Conservation (phyloP, 768 basidiomycete genomes). For the Kwoniella sp. region DNA sequence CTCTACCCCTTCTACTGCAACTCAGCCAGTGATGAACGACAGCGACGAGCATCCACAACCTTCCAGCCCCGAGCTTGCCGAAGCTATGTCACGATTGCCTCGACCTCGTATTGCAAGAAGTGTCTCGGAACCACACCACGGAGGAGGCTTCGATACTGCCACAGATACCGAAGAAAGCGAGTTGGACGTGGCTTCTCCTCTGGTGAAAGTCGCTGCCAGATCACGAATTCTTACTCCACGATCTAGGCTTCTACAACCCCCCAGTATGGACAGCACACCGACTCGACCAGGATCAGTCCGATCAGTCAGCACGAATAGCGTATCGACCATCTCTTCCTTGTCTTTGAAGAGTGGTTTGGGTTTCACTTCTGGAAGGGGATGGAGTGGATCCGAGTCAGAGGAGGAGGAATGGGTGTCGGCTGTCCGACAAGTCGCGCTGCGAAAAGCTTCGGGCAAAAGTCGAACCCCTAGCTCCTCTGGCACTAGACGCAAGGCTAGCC, state of each 20-base stretch:
- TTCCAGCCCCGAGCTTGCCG: slow-evolving; percentile 13
- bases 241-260: slow-evolving; percentile 24
- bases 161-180: slow-evolving; percentile 20
- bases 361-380: slow-evolving; percentile 22
- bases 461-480: neutral
- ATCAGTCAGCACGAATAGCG: slow-evolving; percentile 12
- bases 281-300: slow-evolving; percentile 11
- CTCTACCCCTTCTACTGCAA: neutral
- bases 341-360: slow-evolving; percentile 14
- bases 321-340: neutral
- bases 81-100: neutral
- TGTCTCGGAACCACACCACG: neutral
- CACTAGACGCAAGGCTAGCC: neutral
- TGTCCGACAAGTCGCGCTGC: slow-evolving; percentile 11
- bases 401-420: slow-evolving; percentile 40
- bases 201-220: slow-evolving; percentile 28
- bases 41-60: neutral
- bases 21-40: neutral
- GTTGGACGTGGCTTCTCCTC: slow-evolving; percentile 26
- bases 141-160: neutral
- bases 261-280: neutral
- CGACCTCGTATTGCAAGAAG: slow-evolving; percentile 9
- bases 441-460: neutral
- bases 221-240: slow-evolving; percentile 32
- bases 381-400: slow-evolving; percentile 45